phyloP scores from a whole-genome alignment of 257 asterid species.

The Solanum habrochaites region DNA sequence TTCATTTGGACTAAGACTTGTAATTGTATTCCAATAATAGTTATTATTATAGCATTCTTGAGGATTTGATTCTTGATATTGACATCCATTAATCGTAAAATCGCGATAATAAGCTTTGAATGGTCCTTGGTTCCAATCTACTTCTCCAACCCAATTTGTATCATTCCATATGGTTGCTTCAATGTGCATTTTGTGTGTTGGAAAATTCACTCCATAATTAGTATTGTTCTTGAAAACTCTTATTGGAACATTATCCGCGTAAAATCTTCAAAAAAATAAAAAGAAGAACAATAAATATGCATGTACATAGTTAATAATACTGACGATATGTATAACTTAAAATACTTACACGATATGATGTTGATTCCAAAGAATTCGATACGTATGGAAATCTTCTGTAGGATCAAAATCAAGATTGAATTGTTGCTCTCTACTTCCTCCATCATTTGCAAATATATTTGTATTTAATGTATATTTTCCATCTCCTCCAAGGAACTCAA shows the following conservation, averaged over 20 bases:
- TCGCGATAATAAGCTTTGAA: neutral
- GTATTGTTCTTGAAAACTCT: constrained; percentile 12
- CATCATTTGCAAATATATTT: constrained; percentile 14
- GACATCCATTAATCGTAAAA: neutral
- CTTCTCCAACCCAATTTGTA: constrained; percentile 3
- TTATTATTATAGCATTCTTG: neutral
- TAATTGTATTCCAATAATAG: constrained; percentile 9
- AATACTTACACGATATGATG: constrained; percentile 15
- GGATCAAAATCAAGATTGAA: constrained; percentile 21
- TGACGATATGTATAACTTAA: neutral
- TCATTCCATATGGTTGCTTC: constrained; percentile 17
- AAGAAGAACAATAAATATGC: neutral
- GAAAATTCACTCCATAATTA: neutral
- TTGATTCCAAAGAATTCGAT: constrained; percentile 13
- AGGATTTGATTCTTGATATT: neutral
- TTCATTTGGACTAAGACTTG: neutral
- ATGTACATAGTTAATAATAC: too few relatives aligned
- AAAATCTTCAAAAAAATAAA: neutral
- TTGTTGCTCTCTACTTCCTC: constrained; percentile 14
- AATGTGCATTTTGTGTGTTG: constrained; percentile 9
- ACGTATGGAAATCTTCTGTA: neutral
- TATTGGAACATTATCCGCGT: constrained; percentile 9
- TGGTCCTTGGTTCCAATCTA: constrained; percentile 5
- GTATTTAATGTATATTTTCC: neutral
- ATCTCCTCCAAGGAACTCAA: constrained; percentile 13